Base-by-base conservation (phyloP, 2,329 filamentous ascomycete genomes). In the Trichoderma endophyticum region DNA sequence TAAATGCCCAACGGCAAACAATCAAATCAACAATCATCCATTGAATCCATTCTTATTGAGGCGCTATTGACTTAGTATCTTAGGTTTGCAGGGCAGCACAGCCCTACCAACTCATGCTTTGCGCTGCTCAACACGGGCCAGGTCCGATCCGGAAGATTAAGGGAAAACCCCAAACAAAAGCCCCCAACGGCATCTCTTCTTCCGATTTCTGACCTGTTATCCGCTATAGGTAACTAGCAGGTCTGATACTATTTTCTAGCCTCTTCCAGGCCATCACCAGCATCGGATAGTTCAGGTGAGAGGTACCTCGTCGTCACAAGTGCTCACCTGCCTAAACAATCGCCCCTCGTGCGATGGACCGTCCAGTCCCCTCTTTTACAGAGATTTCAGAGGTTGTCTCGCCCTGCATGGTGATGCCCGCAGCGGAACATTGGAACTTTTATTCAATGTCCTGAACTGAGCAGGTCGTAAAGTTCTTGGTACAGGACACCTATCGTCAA, bases 241-340 rank as follows among this genome's bases (percentile, higher is more conserved):
- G 28, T 24, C 3, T 34, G 32, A 28, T 57, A 57, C 54, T n/a
- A 21, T 34, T 21, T 34, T 34, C 30, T 60, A 32, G 18, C 57
- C 3, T 30, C 57, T 43, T 48, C 24, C 4, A 43, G 28, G 0
- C 62, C 62, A 18, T 54, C 39, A n/a, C 56, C 39, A 32, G 39
- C 64, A 30, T 39, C n/a, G 51, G n/a, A 36, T 67, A 51, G 24
- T 21, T 51, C n/a, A 51, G 7, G 28, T 65, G 8, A 24, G 15
- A 21, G 4, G 5, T 21, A 43, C 18, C 18, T 34, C 18, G 18
- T 21, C 15, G n/a, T 43, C 32, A 21, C 26, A 36, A 51, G 56
- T 34, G 56, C 56, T 60, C 56, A 69, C 66, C 66, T 69, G 66
- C 66, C 56, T 69, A 69, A 69, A 69, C 56, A 51, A 69, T 69